Evolutionary conservation across 441 rosid species (phyloP), one percentile per base, ranked within the genome.

Genomic region (Erodium texanum): DNA sequence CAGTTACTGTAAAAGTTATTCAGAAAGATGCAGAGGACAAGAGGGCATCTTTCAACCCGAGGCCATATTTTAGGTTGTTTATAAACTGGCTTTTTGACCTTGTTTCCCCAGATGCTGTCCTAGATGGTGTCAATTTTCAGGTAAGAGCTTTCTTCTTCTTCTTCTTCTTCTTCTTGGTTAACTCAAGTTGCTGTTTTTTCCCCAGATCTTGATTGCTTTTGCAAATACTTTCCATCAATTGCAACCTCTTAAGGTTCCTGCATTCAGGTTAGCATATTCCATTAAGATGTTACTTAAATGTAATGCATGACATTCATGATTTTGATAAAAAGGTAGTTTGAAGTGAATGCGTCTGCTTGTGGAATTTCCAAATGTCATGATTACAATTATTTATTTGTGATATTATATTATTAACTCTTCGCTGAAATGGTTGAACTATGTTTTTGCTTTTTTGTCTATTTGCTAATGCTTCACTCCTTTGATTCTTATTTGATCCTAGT

Each of bases 191-290:
- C 5, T 8, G 2, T n/a, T n/a, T n/a, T n/a, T 27, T 48, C 48
- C 73, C 48, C 79, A 76, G 79, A 68, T 76, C 58, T 66, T 71
- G 73, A 54, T 66, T 32, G 64, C 73, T 58, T 76, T 76, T 50
- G 72, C 75, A 29, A 76, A 72, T 59, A 63, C 79, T 23, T 76
- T 76, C 70, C 79, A 76, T 69, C 67, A 72, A 19, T 62, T 76
- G 73, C 79, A 76, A 64, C 79, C 75, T n/a, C 70, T 68, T 14
- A 68, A 76, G 66, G 79, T 76, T 68, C 73, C 79, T 24, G 72
- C 73, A 19, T 76, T 72, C 75, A 71, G 75, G 78, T 71, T 34
- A 48, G 71, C 38, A 48, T 68, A 61, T 61, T 18, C 64, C 34
- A 4, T 61, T 61, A 11, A 61, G 62, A 61, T 11, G 7, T 61